A percentile compares a stretch with the other conserved stretches of the same genome.
phyloP scores from a whole-genome alignment of 495 filamentous ascomycete species.

The Lasiosphaeris hirsuta region DNA sequence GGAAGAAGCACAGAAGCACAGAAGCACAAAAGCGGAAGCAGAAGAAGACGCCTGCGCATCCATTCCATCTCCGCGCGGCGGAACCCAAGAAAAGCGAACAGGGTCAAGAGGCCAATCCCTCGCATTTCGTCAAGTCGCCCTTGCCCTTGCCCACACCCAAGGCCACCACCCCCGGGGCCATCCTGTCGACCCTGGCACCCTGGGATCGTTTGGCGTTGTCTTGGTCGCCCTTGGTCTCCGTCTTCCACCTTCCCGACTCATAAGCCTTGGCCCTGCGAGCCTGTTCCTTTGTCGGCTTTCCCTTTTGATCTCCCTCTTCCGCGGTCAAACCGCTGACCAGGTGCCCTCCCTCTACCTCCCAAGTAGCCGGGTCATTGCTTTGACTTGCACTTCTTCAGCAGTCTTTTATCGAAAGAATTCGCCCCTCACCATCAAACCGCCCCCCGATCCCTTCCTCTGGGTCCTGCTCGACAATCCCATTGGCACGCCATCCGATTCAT shows the following conservation, averaged over 20 bases:
- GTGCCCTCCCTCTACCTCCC: conserved; percentile 2
- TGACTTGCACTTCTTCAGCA: background rate
- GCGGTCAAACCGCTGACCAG: conserved; percentile 4
- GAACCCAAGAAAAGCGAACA: too few relatives aligned
- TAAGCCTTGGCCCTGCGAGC: conserved; percentile 17
- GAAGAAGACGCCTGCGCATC: too few relatives aligned
- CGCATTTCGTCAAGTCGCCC: too few relatives aligned
- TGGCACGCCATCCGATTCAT: too few relatives aligned
- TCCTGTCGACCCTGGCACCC: conserved; percentile 1
- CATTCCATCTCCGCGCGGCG: too few relatives aligned
- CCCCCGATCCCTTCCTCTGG: conserved; percentile 2
- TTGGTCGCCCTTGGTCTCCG: background rate
- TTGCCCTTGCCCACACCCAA: background rate
- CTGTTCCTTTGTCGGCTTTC: conserved; percentile 27
- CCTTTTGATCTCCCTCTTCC: conserved; percentile 26
- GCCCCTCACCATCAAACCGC: background rate
- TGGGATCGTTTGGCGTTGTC: too few relatives aligned
- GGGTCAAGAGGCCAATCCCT: too few relatives aligned
- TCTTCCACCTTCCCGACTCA: conserved; percentile 6
- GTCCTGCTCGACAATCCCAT: background rate
- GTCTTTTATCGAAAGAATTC: conserved; percentile 1
- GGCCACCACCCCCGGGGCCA: background rate
- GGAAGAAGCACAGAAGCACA: too few relatives aligned
- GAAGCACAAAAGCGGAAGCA: too few relatives aligned
- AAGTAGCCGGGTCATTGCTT: conserved; percentile 4